Evolutionary conservation across 2,329 filamentous ascomycete species (phyloP).

Genomic region (Sclerotinia subarctica): DNA sequence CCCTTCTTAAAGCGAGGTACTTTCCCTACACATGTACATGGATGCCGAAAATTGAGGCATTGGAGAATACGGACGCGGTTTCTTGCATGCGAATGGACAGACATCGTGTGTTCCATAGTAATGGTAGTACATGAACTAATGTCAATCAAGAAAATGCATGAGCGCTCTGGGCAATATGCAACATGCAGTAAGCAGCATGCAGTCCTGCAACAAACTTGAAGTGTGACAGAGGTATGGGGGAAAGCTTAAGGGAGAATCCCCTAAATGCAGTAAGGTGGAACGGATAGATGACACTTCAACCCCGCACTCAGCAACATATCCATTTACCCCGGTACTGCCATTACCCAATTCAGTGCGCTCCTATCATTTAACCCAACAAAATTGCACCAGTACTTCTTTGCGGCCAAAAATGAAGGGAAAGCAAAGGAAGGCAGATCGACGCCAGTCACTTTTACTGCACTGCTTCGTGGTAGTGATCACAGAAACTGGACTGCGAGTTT

Average conservation of each 20-base stretch:
- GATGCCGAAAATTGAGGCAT: not conserved
- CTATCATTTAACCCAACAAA: not conserved
- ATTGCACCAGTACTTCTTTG: not conserved
- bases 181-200: not conserved
- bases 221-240: not conserved
- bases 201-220: not conserved
- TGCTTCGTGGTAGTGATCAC: not conserved
- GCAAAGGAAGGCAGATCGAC: not conserved
- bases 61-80: not conserved
- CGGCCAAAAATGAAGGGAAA: not conserved
- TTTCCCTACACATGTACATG: not conserved
- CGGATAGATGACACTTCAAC: not conserved
- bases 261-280: not conserved
- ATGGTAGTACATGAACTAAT: not conserved
- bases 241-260: not conserved
- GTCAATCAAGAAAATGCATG: not conserved
- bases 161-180: not conserved
- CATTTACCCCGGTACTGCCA: not conserved
- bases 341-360: not conserved
- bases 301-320: constrained; percentile 1
- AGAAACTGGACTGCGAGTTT: not conserved
- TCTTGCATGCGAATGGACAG: not conserved
- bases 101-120: not conserved
- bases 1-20: not conserved
- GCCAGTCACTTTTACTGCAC: not conserved